These are phyloP conservation scores for Lactifluus subvellereus DNA, from an alignment of 768 basidiomycete genomes.

Conservation along the genomic window DNA sequence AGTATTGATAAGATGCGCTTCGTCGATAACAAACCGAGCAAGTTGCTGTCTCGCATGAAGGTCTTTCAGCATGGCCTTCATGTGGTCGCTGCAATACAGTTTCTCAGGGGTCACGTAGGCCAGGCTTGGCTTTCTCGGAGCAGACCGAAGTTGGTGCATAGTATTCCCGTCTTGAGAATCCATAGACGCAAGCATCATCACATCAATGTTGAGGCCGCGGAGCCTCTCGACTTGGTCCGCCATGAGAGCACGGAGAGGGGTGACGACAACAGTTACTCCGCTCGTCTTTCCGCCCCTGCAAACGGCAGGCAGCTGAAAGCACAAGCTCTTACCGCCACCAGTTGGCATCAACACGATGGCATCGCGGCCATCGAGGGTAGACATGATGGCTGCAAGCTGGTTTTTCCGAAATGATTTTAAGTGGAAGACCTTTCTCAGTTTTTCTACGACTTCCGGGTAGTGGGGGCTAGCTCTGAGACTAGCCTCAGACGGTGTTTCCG, in stretches of 20 bases:
- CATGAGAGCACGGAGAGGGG: conserved; percentile 85
- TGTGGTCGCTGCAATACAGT: conserved; percentile 53
- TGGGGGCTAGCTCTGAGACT: conserved; percentile 27
- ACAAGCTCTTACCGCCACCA: conserved; percentile 86
- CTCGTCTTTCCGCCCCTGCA: conserved; percentile 62
- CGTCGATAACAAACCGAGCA: conserved; percentile 91
- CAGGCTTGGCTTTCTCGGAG: conserved; percentile 50
- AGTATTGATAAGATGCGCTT: conserved; percentile 89
- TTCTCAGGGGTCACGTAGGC: conserved; percentile 94
- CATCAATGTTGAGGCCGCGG: conserved; percentile 57
- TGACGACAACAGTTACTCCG: conserved; percentile 86
- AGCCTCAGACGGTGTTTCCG: conserved; percentile 3
- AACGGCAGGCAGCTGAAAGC: conserved; percentile 87
- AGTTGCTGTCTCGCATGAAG: conserved; percentile 54
- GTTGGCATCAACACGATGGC: conserved; percentile 97
- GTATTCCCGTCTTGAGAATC: conserved; percentile 31
- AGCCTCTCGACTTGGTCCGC: conserved; percentile 79
- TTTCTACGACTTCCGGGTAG: conserved; percentile 47
- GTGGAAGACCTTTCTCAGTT: conserved; percentile 55
- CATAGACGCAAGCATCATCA: conserved; percentile 39
- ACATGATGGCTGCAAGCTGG: conserved; percentile 82
- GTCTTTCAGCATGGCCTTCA: conserved; percentile 49
- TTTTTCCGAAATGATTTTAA: conserved; percentile 69
- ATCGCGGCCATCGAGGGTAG: conserved; percentile 72
- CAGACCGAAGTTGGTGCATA: conserved; percentile 42